Base-by-base conservation (phyloP, 2,329 filamentous ascomycete species). In the Xylariales sp. region DNA sequence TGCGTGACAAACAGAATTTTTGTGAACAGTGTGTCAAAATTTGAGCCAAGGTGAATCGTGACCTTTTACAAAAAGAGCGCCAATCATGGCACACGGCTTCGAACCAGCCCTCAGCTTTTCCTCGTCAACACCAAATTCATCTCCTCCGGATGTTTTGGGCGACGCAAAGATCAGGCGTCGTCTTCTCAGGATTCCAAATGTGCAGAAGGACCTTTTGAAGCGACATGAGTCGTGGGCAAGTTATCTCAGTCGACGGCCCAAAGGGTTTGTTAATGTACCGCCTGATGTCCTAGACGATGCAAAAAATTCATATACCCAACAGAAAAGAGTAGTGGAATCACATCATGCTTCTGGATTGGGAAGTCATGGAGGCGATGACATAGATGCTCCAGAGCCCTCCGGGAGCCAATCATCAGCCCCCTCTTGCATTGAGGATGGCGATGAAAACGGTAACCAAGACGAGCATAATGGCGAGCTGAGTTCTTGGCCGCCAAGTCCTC, bases 181-280 rank as follows among this genome's bases (percentile, higher is more conserved):
- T 50, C 82, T 85, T 70, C 75, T 85, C 39, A 78, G 73, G 30
- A 84, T 87, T 59, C 81, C 84, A 1, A 78, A 75, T 32, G 80
- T 85, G 16, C 89, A 91, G 71, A 73, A 76, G 50, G 71, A 78
- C 8, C 77, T 90, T 5, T 76, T 91, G 1, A 80, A 83, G 5
- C 75, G 79, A 10, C 68, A 77, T 5, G 79, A 83, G 16, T 85
- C 79, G 6, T 82, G 80, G 81, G 77, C 74, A 48, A 61, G 73
- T 57, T 59, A 65, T 16, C 69, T 75, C 4, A 65, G 69, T 32
- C 60, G 62, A 39, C 64, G 67, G 2, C 63, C 73, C 1, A 69
- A 68, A 49, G 69, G 70, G n/a, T 77, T 76, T 55, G 23, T 76
- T 12, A 79, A 78, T 58, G 71, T 81, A n/a, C 81, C 81, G 16